Base-by-base conservation (phyloP, 1,139 yeast genomes). In the Yamadazyma diddensiae region DNA sequence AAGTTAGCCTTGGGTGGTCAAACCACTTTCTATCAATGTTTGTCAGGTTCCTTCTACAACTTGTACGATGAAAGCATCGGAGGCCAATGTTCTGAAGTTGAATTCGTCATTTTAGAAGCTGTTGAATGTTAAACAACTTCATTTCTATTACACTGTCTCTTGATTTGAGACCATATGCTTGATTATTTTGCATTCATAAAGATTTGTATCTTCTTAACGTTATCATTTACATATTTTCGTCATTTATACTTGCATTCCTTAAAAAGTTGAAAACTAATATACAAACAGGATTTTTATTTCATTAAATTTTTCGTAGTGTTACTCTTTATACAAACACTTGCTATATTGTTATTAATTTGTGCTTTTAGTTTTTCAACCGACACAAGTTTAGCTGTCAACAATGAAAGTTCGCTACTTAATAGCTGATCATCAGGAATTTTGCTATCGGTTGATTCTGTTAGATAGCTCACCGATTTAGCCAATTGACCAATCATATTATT, bases 31-130 rank as follows among this genome's bases (percentile, higher is more conserved):
- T 64, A 55, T 58, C 58, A 62, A 48, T 68, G 73, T 46, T 49
- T 50, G 45, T 66, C 72, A 15, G 71, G 73, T 31, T 61, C 55
- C 45, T 65, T 65, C 53, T 65, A 59, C 58, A 66, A 66, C 54
- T 59, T 66, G 47, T 66, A 66, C 42, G 70, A 64, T 47, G 53
- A 60, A 49, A 50, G 57, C 36, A 57, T 62, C 38, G 70, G 67
- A 17, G 52, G 48, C 9, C 70, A 65, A 52, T 66, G 73, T 52
- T 47, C 57, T 15, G 53, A 50, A 36, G 55, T 62, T 33, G 65
- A 62, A 44, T 55, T 66, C 36, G 60, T 57, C 21, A 47, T 62
- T 35, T 57, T 65, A 42, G 51, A 55, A 38, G 62, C 64, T 18
- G 53, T 55, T 22, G 41, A 49, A 28, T 64, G 66, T 49, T 57